These are phyloP conservation scores for Drechslerella coelobrocha DNA, from an alignment of 2,329 filamentous ascomycete species.

Conservation along the genomic window DNA sequence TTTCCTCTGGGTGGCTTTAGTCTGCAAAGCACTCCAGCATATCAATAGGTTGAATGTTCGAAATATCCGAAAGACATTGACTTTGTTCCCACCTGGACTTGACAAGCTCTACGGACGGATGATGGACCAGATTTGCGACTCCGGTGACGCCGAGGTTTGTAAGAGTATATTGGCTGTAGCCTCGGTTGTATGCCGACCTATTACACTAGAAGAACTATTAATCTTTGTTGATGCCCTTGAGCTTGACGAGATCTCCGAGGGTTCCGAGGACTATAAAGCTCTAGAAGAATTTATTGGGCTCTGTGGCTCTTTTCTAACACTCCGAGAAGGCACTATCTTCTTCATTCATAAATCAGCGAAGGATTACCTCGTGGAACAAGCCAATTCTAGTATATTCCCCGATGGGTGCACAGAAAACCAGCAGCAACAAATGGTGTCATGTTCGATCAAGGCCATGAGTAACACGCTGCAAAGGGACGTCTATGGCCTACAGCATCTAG, in stretches of 20 bases:
- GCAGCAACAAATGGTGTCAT: background rate
- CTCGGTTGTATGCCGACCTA: background rate
- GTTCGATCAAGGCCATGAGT: background rate
- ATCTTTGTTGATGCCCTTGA: slow-evolving; percentile 23
- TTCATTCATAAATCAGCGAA: slow-evolving; percentile 61
- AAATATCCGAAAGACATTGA: slow-evolving; percentile 41
- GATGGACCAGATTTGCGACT: slow-evolving; percentile 56
- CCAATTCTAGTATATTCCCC: slow-evolving; percentile 55
- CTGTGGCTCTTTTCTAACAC: slow-evolving; percentile 60
- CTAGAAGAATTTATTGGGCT: slow-evolving; percentile 55
- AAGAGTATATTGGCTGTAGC: slow-evolving; percentile 57
- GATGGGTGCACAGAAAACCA: slow-evolving; percentile 55
- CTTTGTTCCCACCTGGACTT: slow-evolving; percentile 57
- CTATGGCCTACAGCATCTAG: background rate
- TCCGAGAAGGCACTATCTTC: slow-evolving; percentile 55
- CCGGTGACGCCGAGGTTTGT: slow-evolving; percentile 56
- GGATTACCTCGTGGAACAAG: slow-evolving; percentile 57
- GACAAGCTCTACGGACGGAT: slow-evolving; percentile 59
- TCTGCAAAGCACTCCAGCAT: slow-evolving; percentile 56
- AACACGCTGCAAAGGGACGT: background rate
- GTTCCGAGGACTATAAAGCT: slow-evolving; percentile 37
- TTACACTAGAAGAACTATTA: background rate
- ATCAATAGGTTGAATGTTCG: slow-evolving; percentile 42
- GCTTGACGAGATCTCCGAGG: no score
- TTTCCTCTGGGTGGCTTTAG: slow-evolving; percentile 62